phyloP scores from a whole-genome alignment of 78 protist genomes.

The Dictyostelium discoideum region DNA sequence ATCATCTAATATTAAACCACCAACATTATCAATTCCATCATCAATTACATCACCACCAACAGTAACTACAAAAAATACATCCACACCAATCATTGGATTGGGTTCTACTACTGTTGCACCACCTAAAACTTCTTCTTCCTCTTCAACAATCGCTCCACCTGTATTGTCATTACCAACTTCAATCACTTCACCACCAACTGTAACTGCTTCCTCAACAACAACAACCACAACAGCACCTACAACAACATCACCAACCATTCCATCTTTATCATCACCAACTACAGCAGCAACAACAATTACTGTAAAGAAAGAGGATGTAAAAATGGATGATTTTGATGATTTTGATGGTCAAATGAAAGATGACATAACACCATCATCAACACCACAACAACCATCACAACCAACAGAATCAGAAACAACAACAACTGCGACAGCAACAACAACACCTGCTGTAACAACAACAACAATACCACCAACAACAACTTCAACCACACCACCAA shows the following conservation, averaged over 20 bases:
- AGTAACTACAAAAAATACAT: neutral
- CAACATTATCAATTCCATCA: slow-evolving; percentile 10
- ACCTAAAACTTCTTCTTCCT: neutral
- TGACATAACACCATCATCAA: neutral
- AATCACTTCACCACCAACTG: neutral
- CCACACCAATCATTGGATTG: slow-evolving; percentile 8
- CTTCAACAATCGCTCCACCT: neutral
- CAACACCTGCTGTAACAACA: too few relatives aligned
- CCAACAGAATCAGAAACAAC: neutral
- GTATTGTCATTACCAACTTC: neutral
- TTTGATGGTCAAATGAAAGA: neutral
- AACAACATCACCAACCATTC: neutral
- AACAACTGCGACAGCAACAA: neutral
- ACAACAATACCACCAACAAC: too few relatives aligned
- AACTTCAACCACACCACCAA: too few relatives aligned
- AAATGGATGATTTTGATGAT: slow-evolving; percentile 18
- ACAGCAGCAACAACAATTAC: neutral
- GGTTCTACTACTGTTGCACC: neutral
- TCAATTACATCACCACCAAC: neutral
- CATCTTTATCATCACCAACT: neutral
- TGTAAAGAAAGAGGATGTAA: neutral
- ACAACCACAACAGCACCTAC: neutral
- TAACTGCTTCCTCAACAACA: neutral
- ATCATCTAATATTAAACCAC: neutral
- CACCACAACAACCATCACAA: neutral